A percentile compares a stretch with the other conserved stretches of the same genome.
These are phyloP conservation scores for Podospora australis DNA, from an alignment of 495 filamentous ascomycete species.

Conservation along the genomic window DNA sequence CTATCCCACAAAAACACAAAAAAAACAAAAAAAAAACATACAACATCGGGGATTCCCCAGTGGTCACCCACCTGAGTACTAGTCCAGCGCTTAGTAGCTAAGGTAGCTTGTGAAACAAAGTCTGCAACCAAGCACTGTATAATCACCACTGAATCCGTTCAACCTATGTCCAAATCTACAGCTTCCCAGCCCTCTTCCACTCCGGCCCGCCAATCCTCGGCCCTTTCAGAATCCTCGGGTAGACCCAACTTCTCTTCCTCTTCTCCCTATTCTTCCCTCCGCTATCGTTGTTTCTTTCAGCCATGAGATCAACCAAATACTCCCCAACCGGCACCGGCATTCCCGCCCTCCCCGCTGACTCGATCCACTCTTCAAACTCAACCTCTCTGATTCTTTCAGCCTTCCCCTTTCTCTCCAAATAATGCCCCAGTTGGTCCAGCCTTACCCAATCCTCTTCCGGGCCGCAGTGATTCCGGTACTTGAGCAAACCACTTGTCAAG, in stretches of 20 bases:
- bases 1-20: too few species aligned
- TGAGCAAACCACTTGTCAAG: background rate
- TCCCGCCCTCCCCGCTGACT: background rate
- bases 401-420: constrained; percentile 1
- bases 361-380: background rate
- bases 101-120: too few species aligned
- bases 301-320: background rate
- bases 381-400: background rate
- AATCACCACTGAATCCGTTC: too few species aligned
- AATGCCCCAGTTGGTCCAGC: constrained; percentile 3
- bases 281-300: too few species aligned
- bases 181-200: constrained; percentile 33
- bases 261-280: background rate
- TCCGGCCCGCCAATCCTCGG: background rate
- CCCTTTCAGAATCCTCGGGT: constrained; percentile 3
- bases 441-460: constrained; percentile 4
- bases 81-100: too few species aligned
- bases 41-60: too few species aligned
- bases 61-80: too few species aligned
- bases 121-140: too few species aligned
- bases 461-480: constrained; percentile 7
- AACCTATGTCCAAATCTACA: too few species aligned
- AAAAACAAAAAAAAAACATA: too few species aligned
- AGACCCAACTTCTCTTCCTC: background rate
- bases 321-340: constrained; percentile 4